Base-by-base conservation (phyloP, 352 stramenopile genomes). In the Globisporangium middletonii region DNA sequence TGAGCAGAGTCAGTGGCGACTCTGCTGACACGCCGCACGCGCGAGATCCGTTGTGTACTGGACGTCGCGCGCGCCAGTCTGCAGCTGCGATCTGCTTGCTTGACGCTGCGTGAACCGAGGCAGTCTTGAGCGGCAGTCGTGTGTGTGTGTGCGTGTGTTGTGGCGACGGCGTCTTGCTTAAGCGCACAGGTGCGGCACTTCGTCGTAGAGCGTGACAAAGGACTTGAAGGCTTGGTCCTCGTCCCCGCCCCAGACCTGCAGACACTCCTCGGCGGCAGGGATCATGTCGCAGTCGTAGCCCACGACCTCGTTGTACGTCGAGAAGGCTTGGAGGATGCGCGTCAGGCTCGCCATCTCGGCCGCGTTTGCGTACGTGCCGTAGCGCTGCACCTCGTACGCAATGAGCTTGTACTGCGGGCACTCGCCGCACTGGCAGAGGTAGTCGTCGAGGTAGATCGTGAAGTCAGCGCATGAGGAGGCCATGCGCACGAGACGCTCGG, bases 221-320 rank as follows among this genome's bases (percentile, higher is more conserved):
- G 75, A 80, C 28, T 68, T 68, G 59, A 89, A 86, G 18, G 81
- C 81, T 13, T 71, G 72, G 50, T 82, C 63, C 70, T 92, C 77
- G 53, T 88, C 69, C 55, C 81, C 81, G 35, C 43, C 50, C 72
- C 79, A 88, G n/a, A 79, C 53, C 2, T 68, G 65, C 2, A 88
- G 60, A 27, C 78, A 91, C 62, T 82, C 81, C 48, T 68, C 61
- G 1, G 75, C 81, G 7, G 66, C 55, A 9, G 68, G 57, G 48
- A 91, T 73, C 78, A 89, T 87, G 26, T 75, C 66, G 43, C 38
- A n/a, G 23, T 62, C 46, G 58, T 86, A 89, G 26, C 77, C 72
- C 28, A 81, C 52, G 37, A 74, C 67, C 68, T 89, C 79, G 53
- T 86, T 89, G 66, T 88, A 88, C 2, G 77, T 88, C 9, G 77